Evolutionary conservation across 1,284 basidiomycete genomes (phyloP), one percentile per base, ranked within the genome.

Genomic region (Coniophora puteana): DNA sequence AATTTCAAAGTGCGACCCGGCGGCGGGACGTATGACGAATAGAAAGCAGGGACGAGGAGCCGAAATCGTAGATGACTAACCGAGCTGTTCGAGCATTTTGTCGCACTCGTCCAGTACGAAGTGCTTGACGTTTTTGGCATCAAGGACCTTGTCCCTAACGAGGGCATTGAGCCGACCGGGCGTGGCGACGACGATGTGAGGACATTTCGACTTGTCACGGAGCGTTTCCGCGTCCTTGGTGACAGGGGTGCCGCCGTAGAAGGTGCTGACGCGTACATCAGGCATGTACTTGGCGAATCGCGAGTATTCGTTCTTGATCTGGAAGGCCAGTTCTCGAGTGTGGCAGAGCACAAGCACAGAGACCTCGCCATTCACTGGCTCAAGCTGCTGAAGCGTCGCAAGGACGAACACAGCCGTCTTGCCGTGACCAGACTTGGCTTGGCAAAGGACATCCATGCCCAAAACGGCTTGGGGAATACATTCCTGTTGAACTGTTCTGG

Each of bases 1-100:
- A n/a, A n/a, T n/a, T n/a, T 27, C 14, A 27, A 27, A 27, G 26
- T 10, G 14, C 10, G 26, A n/a, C n/a, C 57, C 55, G 57, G 59
- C 42, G 57, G 51, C 41, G 49, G 57, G 65, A 67, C 58, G 65
- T 61, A 62, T 61, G 57, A 67, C 63, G 62, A 53, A 51, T 55
- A 59, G n/a, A 62, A 41, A 41, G 32, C 54, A 41, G 57, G 53
- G 58, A 55, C 41, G 49, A 45, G 62, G 61, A 67, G 69, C 69
- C 72, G 66, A 69, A 77, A 82, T 75, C 75, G 80, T 73, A 78
- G 68, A 51, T 57, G 76, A 96, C 93, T 95, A 87, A 97, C 93
- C 94, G 74, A 99, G 93, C 83, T 94, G 89, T 80, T 99, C 96
- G 65, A 99, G 86, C 92, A 99, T 98, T 83, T 99, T 99, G 81